phyloP scores from a whole-genome alignment of 306 rosid genomes.

The Adenanthera pavonina region DNA sequence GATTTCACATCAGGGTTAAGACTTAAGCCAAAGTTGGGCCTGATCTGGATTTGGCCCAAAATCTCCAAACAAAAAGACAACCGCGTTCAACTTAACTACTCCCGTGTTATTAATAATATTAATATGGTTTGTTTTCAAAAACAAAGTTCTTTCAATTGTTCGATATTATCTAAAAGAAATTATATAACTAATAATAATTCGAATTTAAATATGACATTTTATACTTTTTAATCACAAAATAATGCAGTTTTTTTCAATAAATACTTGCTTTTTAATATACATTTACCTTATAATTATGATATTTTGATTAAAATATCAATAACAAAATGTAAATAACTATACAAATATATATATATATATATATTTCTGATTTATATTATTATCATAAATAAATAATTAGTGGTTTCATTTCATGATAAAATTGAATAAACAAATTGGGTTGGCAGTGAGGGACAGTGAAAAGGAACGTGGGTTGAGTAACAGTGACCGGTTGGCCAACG shows the following conservation, averaged over 20 bases:
- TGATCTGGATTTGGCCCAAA: background rate
- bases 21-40: background rate
- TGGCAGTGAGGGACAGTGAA: background rate
- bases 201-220: background rate
- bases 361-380: too few species aligned
- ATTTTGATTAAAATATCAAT: too few species aligned
- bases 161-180: too few species aligned
- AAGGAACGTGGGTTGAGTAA: slow-evolving; percentile 26
- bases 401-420: too few species aligned
- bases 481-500: slow-evolving; percentile 55
- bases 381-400: too few species aligned
- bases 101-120: background rate
- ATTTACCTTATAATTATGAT: too few species aligned
- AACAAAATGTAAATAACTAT: too few species aligned
- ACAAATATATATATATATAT: too few species aligned
- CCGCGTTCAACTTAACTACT: background rate
- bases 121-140: background rate
- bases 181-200: background rate
- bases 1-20: background rate
- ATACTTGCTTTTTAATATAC: too few species aligned
- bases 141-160: background rate
- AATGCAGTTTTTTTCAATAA: too few species aligned
- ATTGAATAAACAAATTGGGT: too few species aligned
- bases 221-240: background rate
- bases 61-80: background rate